Evolutionary conservation across 345 rosid species (phyloP), one percentile per base, ranked within the genome.

Genomic region (Iberis pinnata): DNA sequence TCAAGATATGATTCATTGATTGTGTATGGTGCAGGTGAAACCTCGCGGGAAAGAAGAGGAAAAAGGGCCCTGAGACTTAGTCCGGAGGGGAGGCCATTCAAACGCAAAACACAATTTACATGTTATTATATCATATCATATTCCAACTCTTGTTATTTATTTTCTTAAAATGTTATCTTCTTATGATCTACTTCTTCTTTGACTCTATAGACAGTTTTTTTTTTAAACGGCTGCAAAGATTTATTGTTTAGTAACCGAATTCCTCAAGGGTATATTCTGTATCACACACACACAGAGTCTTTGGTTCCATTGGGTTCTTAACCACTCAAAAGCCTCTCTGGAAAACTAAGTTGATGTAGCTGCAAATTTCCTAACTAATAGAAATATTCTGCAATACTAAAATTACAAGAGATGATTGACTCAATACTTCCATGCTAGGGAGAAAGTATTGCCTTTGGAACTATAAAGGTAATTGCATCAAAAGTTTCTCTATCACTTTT

Each of bases 31-130:
- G 70, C 60, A 66, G 65, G 20, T 35, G 7, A 36, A 58, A 58
- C 35, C 51, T 64, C 37, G 13, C 45, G 10, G 60, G 22, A 66
- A 50, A 50, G 53, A 58, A 18, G 64, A 51, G 2, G 19, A 43
- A 43, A 14, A 49, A 29, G 10, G 46, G 46, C 55, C 65, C 60
- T 44, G 49, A 66, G 65, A 51, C 43, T 51, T 52, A 48, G 29
- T 66, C 22, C 43, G 19, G 59, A 58, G 43, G 60, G 19, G 59
- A 58, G 43, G 60, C 70, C 59, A 43, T 65, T 48, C 59, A 45
- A 56, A 51, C 53, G 54, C 59, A 25, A 52, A 41, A 36, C 16
- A 58, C 51, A 65, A 11, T 43, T 43, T 58, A 58, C 47, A 27
- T 58, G 64, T 66, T 66, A 58, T 52, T 66, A 58, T 52, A 32